Evolutionary conservation across 2,329 filamentous ascomycete species (phyloP), one percentile per base, ranked within the genome.

Genomic region (Phaeophleospora eucalypticola): DNA sequence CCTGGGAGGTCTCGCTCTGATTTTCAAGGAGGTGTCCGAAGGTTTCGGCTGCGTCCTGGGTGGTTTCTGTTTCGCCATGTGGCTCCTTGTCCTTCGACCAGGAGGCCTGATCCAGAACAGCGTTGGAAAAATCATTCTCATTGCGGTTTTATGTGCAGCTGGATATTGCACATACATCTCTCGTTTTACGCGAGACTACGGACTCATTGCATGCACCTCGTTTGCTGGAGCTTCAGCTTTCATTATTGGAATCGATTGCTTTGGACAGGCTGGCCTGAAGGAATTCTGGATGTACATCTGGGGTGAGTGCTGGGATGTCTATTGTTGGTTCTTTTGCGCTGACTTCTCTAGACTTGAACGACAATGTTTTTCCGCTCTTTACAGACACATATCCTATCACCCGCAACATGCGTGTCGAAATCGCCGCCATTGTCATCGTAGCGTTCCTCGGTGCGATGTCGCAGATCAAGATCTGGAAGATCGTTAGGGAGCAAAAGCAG

Each of bases 221-320:
- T 94, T 96, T 62, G 78, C 82, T 3, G 91, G 91, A 6, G 84
- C 89, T 3, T 95, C 89, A 0, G 81, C 81, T 2, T 75, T 85
- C 1, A 79, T 95, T 12, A 69, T 97, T 2, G 91, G 91, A 2
- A 86, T 97, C 48, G 91, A 97, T 65, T 95, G 89, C 67, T 94
- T 91, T 59, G 91, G 84, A 60, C 77, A 82, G 52, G 89, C 89
- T n/a, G 91, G 91, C 0, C 72, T 95, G 58, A 96, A 95, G 66
- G 91, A 97, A 65, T 96, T 96, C 58, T 97, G 91, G 91, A 78
- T 88, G 4, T 97, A 94, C 65, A 76, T 95, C 32, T 97, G 91
- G 91, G 73, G 78, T 81, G 65, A 66, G 76, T 65, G 3, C 27
- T 17, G 36, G 45, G 19, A 15, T 18, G 36, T 15, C n/a, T 16